Percentiles rank a stretch among this genome's conserved stretches.
phyloP scores from a whole-genome alignment of 148 eudicot species.

The Simmondsia chinensis region DNA sequence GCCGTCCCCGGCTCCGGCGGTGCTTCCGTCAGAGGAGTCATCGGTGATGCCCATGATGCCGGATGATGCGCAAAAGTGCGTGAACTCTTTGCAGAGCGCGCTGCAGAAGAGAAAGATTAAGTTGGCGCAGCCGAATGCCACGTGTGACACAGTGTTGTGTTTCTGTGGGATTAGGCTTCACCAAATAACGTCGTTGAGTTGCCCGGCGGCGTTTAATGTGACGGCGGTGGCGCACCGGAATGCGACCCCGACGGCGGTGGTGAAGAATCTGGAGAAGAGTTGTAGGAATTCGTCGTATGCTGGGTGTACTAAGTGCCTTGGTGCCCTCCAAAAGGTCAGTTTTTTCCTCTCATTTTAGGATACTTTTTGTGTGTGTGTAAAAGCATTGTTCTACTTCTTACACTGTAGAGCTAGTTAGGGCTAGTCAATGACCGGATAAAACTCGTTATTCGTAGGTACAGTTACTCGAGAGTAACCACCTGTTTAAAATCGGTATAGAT shows the following conservation, averaged over 20 bases:
- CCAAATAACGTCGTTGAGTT: conserved; percentile 65
- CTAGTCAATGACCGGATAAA: no score
- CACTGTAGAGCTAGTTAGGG: no score
- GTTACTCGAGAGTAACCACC: no score
- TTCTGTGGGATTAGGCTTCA: conserved; percentile 87
- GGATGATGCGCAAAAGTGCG: conserved; percentile 88
- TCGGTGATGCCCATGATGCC: conserved; percentile 75
- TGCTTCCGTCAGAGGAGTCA: conserved; percentile 1
- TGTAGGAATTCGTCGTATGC: conserved; percentile 84
- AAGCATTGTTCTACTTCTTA: no score
- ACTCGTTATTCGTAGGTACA: no score
- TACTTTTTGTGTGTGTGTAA: conserved; percentile 3
- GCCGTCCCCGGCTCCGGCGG: conserved; percentile 28
- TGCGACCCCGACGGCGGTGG: conserved; percentile 64
- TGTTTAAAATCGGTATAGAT: no score
- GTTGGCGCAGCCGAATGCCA: conserved; percentile 53
- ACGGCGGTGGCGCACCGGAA: conserved; percentile 25
- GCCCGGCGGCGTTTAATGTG: conserved; percentile 76
- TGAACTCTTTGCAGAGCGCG: conserved; percentile 68
- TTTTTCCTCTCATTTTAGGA: not conserved
- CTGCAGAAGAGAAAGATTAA: conserved; percentile 41
- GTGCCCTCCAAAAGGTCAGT: conserved; percentile 75
- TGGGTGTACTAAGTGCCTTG: conserved; percentile 90
- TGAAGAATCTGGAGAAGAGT: conserved; percentile 62
- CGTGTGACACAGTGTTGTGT: conserved; percentile 83